Evolutionary conservation across 1,139 yeast species (phyloP), one percentile per base, ranked within the genome.

Genomic region (Debaryomyces sp.): DNA sequence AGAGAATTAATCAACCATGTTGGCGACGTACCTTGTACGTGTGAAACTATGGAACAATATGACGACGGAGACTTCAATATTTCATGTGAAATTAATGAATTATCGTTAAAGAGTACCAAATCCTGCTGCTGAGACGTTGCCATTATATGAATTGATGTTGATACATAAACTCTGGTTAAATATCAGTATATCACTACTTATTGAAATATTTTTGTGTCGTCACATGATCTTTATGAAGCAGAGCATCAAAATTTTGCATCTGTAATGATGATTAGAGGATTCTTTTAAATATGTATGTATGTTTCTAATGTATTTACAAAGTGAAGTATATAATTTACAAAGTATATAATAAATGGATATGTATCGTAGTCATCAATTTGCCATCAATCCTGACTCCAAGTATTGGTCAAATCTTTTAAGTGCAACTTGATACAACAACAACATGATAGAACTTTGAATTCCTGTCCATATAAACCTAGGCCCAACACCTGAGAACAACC

Each of bases 391-490:
- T 41, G 23, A 56, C 53, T 13, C 59, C 63, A 33, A 68, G 50
- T 24, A 61, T 48, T 7, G 54, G 51, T 71, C 77, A 44, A 81
- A 64, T 34, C 71, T 66, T 55, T 73, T 71, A 55, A 81, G 67
- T 10, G 82, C 70, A 29, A 78, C 65, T 57, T 94, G 99, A 68
- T 94, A 94, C 44, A 92, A 73, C 54, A 94, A 73, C 54, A 95
- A 77, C 99, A 95, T 94, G 49, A 94, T 87, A 53, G 97, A 89
- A 66, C 97, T 89, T 66, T 94, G 99, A 13, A 92, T 78, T 54
- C 96, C 90, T 0, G 99, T 92, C 99, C 99, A 94, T 7, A 94
- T 89, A 55, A 92, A 85, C 53, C 99, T 76, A 0, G 99, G 99
- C 0, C 97, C 97, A 9, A 95, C 97, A 1, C 99, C 99, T 33